Base-by-base conservation (phyloP, 2,329 filamentous ascomycete species). In the Nemania serpens region DNA sequence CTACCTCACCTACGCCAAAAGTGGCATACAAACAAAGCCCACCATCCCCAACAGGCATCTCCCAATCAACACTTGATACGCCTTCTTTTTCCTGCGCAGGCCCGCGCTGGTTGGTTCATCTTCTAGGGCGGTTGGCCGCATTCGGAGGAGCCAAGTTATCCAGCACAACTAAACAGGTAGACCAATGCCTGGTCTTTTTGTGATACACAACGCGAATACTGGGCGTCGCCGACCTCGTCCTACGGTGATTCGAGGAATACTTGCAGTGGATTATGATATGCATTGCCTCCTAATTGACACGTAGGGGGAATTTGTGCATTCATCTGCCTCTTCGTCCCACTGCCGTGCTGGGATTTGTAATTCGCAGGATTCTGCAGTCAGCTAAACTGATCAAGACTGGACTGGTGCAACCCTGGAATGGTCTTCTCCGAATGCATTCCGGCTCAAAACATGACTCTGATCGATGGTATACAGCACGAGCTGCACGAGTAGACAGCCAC, bases 341-440 rank as follows among this genome's bases (percentile, higher is more conserved):
- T 47, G 46, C 48, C 34, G 59, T 49, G 45, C 59, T 63, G 63
- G 58, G 56, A 64, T 64, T 58, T 64, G 59, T 65, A 63, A 56
- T 42, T 60, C 55, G 42, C 41, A 53, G 53, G 49, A 47, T 55
- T 42, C 45, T 63, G 55, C 41, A 61, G 58, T 54, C 62, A 71
- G 68, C 68, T 70, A 68, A 67, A 68, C 67, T 64, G 67, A 63
- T 67, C 66, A 67, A 56, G 51, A 65, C 68, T 61, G 55, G 55
- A 42, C 45, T 71, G 45, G 69, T 73, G 61, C 45, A 34, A 73
- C 70, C 46, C 54, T 63, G 49, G 64, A 61, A 62, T 67, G 53
- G 57, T 53, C 61, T 60, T 67, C 66, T 71, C 70, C 70, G 69
- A 70, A 68, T 64, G 63, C 63, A 62, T 62, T 50, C 58, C 59